phyloP scores from a whole-genome alignment of 768 basidiomycete genomes.

The Inosperma sp. region DNA sequence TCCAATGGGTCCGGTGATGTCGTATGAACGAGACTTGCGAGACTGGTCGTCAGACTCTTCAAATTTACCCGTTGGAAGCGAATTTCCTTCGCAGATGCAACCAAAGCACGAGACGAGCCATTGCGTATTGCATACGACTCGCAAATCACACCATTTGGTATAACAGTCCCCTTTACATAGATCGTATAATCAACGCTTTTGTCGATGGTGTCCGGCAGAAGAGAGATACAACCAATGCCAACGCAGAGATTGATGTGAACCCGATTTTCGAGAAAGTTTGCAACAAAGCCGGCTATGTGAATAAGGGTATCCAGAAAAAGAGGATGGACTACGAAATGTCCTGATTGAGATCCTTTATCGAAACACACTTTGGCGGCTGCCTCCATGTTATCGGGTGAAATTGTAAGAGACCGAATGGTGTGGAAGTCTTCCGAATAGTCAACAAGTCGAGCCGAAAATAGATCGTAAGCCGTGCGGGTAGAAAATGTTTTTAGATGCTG shows the following conservation, averaged over 20 bases:
- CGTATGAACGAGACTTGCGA: constrained; percentile 34
- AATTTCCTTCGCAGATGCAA: constrained; percentile 55
- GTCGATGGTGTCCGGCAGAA: constrained; percentile 42
- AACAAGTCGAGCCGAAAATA: constrained; percentile 67
- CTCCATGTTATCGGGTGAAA: constrained; percentile 44
- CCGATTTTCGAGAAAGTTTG: constrained; percentile 49
- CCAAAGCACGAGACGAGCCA: constrained; percentile 34
- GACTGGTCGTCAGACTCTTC: constrained; percentile 42
- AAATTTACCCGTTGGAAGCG: constrained; percentile 56
- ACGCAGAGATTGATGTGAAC: constrained; percentile 63
- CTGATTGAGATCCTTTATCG: constrained; percentile 27
- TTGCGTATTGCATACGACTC: constrained; percentile 49
- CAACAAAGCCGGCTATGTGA: constrained; percentile 66
- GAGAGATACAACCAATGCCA: constrained; percentile 44
- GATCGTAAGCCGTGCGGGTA: constrained; percentile 54
- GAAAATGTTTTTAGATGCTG: constrained; percentile 44
- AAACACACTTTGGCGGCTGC: constrained; percentile 49
- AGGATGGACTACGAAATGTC: constrained; percentile 43
- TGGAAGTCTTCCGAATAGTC: constrained; percentile 56
- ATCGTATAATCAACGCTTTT: constrained; percentile 42
- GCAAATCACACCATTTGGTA: constrained; percentile 42
- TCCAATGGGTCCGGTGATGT: background rate
- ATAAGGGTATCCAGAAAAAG: constrained; percentile 64
- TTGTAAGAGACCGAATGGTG: constrained; percentile 49
- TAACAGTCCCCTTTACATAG: constrained; percentile 45